Evolutionary conservation across 1,284 basidiomycete genomes (phyloP), one percentile per base, ranked within the genome.

Genomic region (Microstroma glucosiphilum): DNA sequence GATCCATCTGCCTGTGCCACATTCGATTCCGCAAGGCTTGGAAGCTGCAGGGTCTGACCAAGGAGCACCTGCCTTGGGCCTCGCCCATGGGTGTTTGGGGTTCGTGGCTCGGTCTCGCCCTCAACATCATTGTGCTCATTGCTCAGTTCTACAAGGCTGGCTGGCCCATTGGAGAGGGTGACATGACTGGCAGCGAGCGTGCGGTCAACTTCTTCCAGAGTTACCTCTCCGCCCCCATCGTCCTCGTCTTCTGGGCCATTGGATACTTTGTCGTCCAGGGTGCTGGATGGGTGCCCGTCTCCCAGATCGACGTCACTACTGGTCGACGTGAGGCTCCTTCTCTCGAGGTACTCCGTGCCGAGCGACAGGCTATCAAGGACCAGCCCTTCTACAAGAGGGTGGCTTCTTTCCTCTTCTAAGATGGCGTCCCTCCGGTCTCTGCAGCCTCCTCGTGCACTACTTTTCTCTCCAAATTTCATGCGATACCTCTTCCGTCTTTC

Each of bases 21-120:
- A 81, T 82, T 59, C 81, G 83, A 56, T 83, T 83, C 79, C 73
- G 82, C 42, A 59, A 60, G 48, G 83, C 83, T 0, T 84, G 83
- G 83, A 75, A 75, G 60, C 74, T 76, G n/a, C 81, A 77, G 75
- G 82, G 82, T 13, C 81, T 82, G 75, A 73, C 75, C 0, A 60
- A 82, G 56, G 80, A 82, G 60, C 82, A 83, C 72, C 79, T 84
- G 6, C 83, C 83, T 3, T 83, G 81, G 81, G 69, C 62, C n/a
- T 82, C 82, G 26, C 69, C 81, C 40, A 79, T 81, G 21, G 83
- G 83, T 49, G 73, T 82, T 40, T 80, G 65, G 49, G 83, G 83
- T 40, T 81, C 81, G 15, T 75, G 76, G 67, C 69, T 79, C 60
- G 83, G 82, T 43, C 73, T 81, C 70, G 60, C 67, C 6, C 57